A percentile compares a stretch with the other conserved stretches of the same genome.
These are phyloP conservation scores for Cubamyces sp. DNA, from an alignment of 768 basidiomycete species.

Conservation along the genomic window DNA sequence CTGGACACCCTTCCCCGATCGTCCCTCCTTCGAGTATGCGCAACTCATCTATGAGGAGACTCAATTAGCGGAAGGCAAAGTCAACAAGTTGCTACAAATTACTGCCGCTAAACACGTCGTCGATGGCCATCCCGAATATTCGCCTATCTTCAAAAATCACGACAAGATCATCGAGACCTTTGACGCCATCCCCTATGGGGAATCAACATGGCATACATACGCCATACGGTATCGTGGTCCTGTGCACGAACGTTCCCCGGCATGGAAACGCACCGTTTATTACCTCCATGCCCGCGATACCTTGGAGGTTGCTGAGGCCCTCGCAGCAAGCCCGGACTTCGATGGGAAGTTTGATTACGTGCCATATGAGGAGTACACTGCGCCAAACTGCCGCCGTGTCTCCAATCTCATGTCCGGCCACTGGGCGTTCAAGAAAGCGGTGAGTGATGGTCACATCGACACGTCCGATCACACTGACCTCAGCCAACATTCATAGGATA, in stretches of 20 bases:
- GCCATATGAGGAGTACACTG: constrained; percentile 35
- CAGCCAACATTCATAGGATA: constrained; percentile 12
- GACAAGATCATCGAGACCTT: no score
- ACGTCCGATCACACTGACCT: background rate
- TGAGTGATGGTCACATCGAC: constrained; percentile 8
- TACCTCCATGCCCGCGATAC: constrained; percentile 41
- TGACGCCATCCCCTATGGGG: no score
- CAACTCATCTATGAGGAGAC: constrained; percentile 10
- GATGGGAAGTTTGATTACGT: constrained; percentile 38
- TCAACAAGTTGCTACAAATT: no score
- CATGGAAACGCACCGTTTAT: constrained; percentile 32
- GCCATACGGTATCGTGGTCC: no score
- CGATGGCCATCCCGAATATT: no score
- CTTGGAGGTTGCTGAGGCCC: constrained; percentile 31
- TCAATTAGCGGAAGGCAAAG: no score
- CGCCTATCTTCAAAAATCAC: no score
- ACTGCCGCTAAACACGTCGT: no score
- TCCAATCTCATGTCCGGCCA: constrained; percentile 46
- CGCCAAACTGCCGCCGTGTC: constrained; percentile 32
- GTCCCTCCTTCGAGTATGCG: constrained; percentile 23
- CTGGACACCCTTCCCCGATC: constrained; percentile 25
- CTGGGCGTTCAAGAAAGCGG: constrained; percentile 46
- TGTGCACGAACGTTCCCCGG: no score
- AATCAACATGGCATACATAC: no score
- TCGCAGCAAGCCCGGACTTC: constrained; percentile 42